Base-by-base conservation (phyloP, 1,284 basidiomycete genomes). In the Cerioporus squamosus region DNA sequence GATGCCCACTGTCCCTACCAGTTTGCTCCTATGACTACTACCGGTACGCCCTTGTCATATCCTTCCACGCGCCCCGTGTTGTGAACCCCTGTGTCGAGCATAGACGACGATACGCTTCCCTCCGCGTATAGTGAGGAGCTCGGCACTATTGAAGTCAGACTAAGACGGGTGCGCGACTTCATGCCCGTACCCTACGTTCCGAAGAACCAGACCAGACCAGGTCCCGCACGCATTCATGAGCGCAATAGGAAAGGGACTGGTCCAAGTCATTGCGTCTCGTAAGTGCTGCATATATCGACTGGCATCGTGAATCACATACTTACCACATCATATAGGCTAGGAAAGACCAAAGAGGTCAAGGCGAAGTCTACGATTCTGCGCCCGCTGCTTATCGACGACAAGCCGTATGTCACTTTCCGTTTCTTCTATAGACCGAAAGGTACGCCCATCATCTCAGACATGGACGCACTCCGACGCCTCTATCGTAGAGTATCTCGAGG, bases 391-490 rank as follows among this genome's bases (percentile, higher is more conserved):
- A 58, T 62, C 20, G 63, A 66, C 51, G 59, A 55, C 33, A 58
- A 60, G 22, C 63, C 65, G 8, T 60, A 55, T 18, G 62, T 54
- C 0, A 44, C 49, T 29, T 66, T 64, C 51, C 53, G 53, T 15
- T 66, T 66, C 45, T 31, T 50, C 17, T 66, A 66, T 33, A 50
- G 65, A n/a, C 56, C 61, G 17, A 59, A 38, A 60, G 61, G 65
- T 66, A 57, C 6, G 39, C 45, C 20, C 22, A n/a, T 7, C 18
- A 12, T 14, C 12, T 14, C 17, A 17, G 14, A 12, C 7, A 10
- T 45, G 8, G n/a, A 24, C 14, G n/a, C n/a, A 29, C 20, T 18
- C 12, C 3, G 17, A 29, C 39, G 8, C 10, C 5, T 29, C 2
- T 10, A 9, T 12, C 20, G 10, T 40, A 66, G 65, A 53, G 17